Evolutionary conservation across 768 basidiomycete genomes (phyloP), one percentile per base, ranked within the genome.

Genomic region (Mrakia blollopis): DNA sequence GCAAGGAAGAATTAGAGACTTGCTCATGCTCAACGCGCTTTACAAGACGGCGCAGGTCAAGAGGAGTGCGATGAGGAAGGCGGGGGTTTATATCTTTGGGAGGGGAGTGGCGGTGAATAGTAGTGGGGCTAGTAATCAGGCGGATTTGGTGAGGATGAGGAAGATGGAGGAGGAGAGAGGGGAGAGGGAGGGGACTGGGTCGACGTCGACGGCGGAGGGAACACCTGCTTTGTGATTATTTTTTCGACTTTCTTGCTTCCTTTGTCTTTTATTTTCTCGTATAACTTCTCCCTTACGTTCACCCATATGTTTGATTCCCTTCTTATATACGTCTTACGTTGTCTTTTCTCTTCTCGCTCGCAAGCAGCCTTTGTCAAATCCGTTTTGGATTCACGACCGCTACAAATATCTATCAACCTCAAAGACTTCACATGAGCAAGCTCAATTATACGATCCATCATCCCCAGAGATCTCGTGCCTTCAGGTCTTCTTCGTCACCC

Each of bases 1-100:
- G 39, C 39, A 68, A 41, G 65, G 65, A 18, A 44, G 65, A 39
- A 39, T 68, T 23, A 18, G 65, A 37, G 65, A 68, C n/a, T 25
- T 68, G 3, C 37, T 68, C 35, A 68, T 68, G 65, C 35, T 68
- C 18, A 68, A 39, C 18, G 37, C 37, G 65, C 39, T 68, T 3
- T 68, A 68, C 35, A 68, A 68, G 65, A 68, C 65, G 18, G 35
- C 35, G 21, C 65, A 68, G 65, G 65, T 68, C 7, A 68, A 68
- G 65, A 39, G 65, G 65, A 68, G 65, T 10, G 65, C 65, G 37
- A 68, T 68, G 65, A 68, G 65, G 65, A 68, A 68, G 39, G 65
- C 18, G 10, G 65, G 65, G 21, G 35, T 18, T 7, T 68, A 68
- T n/a, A 10, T 68, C 18, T 23, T 39, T 6, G 65, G 65, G 23